phyloP scores from a whole-genome alignment of 805 yeast genomes.

The Schizosaccharomyces octosporus region DNA sequence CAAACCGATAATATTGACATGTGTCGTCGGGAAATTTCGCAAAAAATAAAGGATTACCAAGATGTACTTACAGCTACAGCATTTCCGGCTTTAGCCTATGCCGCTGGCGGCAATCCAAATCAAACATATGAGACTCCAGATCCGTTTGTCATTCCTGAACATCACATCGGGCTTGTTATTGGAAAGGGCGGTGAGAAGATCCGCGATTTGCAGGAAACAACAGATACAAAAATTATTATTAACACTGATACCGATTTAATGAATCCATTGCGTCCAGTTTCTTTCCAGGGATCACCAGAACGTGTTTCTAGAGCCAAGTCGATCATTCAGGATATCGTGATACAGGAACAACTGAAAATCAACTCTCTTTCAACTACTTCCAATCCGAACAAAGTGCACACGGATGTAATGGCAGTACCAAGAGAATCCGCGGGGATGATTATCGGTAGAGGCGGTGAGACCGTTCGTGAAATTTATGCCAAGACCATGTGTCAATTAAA shows the following conservation, averaged over 20 bases:
- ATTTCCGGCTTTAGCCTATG: background rate
- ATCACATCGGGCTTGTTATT: conserved; percentile 4
- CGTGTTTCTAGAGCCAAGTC: conserved; percentile 1
- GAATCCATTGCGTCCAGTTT: conserved; percentile 4
- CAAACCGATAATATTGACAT: background rate
- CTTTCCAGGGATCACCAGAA: conserved; percentile 3
- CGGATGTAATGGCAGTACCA: background rate
- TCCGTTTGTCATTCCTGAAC: conserved; percentile 3
- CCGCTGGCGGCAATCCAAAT: background rate
- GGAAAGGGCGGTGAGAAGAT: conserved; percentile 6
- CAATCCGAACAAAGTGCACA: background rate
- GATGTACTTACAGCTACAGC: background rate
- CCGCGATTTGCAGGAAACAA: conserved; percentile 5
- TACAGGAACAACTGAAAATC: background rate
- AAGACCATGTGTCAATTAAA: conserved; percentile 4
- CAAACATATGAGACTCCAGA: background rate
- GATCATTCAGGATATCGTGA: conserved; percentile 3
- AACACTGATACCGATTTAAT: background rate
- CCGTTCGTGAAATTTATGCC: conserved; percentile 3
- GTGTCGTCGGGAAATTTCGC: background rate
- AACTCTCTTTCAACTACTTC: background rate
- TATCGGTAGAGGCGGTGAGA: conserved; percentile 6
- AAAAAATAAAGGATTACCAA: background rate
- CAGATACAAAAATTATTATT: conserved; percentile 4
- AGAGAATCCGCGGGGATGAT: conserved; percentile 4